These are phyloP conservation scores for Candida arabinofermentans DNA, from an alignment of 805 yeast species.

Conservation along the genomic window DNA sequence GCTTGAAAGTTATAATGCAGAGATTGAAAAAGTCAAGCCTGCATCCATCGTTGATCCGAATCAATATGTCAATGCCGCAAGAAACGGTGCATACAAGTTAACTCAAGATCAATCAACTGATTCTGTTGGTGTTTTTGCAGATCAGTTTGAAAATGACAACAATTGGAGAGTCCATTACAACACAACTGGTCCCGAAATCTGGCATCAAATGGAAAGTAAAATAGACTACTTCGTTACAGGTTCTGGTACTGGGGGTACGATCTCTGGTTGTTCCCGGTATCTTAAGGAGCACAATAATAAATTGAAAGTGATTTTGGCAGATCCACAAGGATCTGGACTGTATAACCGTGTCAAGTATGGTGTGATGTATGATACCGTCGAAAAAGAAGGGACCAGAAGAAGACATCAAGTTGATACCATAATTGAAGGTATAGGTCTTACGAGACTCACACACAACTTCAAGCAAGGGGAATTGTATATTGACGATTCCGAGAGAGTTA, in stretches of 20 bases:
- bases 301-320: conserved; percentile 67
- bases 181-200: conserved; percentile 94
- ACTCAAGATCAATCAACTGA: conserved; percentile 35
- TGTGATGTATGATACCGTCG: conserved; percentile 88
- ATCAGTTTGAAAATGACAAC: conserved; percentile 90
- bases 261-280: conserved; percentile 82
- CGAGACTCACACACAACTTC: conserved; percentile 81
- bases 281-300: conserved; percentile 48
- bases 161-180: conserved; percentile 83
- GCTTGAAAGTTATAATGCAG: conserved; percentile 73
- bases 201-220: conserved; percentile 57
- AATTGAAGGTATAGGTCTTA: conserved; percentile 91
- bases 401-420: conserved; percentile 95
- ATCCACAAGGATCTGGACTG: conserved; percentile 95
- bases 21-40: conserved; percentile 80
- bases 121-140: conserved; percentile 76
- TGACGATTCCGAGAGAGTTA: conserved; percentile 76
- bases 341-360: conserved; percentile 82
- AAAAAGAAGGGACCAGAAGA: conserved; percentile 88
- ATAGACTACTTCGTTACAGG: conserved; percentile 83
- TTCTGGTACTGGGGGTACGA: conserved; percentile 97
- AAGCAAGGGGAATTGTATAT: conserved; percentile 62
- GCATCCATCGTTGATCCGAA: conserved; percentile 92
- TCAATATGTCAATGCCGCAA: conserved; percentile 89
- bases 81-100: conserved; percentile 54